Percentiles rank a stretch among this genome's conserved stretches.
phyloP scores from a whole-genome alignment of 345 rosid genomes.

The Brassica incana region DNA sequence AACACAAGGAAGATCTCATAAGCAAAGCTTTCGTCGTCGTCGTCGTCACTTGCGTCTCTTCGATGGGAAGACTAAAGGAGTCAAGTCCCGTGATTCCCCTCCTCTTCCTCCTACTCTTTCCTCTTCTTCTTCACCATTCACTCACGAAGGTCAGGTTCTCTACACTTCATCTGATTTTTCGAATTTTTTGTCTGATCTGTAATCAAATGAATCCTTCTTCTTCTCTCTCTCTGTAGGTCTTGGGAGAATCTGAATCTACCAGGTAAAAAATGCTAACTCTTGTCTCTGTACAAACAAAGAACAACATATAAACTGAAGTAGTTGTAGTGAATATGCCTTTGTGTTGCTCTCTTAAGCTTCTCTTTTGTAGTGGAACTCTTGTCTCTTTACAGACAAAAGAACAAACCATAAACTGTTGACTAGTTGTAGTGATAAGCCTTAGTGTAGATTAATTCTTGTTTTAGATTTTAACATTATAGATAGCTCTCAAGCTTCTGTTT shows the following conservation, averaged over 20 bases:
- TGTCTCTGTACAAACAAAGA: not conserved
- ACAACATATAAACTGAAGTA: not conserved
- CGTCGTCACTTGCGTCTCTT: not conserved
- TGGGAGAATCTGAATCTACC: constrained; percentile 39
- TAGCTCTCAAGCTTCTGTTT: not conserved
- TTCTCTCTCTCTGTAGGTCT: constrained; percentile 33
- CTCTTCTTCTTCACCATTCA: constrained; percentile 25
- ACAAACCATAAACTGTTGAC: not conserved
- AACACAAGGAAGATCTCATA: not conserved
- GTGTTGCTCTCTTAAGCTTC: not conserved
- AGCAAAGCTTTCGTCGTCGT: not conserved
- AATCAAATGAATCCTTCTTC: not conserved
- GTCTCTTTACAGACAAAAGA: not conserved
- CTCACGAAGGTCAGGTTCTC: not conserved
- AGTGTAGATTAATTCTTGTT: not conserved
- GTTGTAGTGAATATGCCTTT: not conserved
- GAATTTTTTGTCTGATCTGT: constrained; percentile 1
- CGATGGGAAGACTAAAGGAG: constrained; percentile 38
- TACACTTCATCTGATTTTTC: not conserved
- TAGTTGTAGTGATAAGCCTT: not conserved
- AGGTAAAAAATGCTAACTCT: constrained; percentile 42
- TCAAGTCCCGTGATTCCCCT: constrained; percentile 25
- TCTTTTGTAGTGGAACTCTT: not conserved
- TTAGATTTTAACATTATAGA: not conserved
- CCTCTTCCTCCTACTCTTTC: constrained; percentile 8